These are phyloP conservation scores for Phytophthora boehmeriae DNA, from an alignment of 352 stramenopile genomes.

Conservation along the genomic window DNA sequence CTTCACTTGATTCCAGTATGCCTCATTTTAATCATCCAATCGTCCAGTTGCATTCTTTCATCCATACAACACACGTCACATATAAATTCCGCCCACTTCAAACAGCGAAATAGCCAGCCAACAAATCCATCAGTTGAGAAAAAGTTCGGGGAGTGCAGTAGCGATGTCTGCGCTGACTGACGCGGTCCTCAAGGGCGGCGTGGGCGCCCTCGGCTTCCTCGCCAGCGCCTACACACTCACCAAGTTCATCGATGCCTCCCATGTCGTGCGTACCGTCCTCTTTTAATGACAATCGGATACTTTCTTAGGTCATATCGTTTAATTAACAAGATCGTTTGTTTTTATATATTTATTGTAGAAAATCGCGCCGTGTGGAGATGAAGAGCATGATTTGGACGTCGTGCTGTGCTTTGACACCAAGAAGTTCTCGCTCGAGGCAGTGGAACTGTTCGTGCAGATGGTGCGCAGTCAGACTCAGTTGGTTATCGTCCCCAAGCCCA, in stretches of 20 bases:
- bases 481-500: constrained; percentile 50
- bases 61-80: neutral
- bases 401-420: constrained; percentile 78
- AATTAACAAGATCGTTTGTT: too few species aligned
- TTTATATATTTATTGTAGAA: too few species aligned
- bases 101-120: constrained; percentile 3
- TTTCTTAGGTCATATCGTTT: constrained; percentile 8
- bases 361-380: constrained; percentile 51
- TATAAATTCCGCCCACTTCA: neutral
- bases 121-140: constrained; percentile 18
- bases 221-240: constrained; percentile 77
- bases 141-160: constrained; percentile 17
- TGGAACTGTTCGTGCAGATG: constrained; percentile 75
- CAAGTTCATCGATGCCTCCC: constrained; percentile 81
- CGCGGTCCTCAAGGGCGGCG: constrained; percentile 67
- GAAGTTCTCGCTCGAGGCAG: constrained; percentile 46
- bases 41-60: neutral
- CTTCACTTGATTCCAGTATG: constrained; percentile 25
- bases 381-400: constrained; percentile 72
- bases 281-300: constrained; percentile 11
- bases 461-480: constrained; percentile 70
- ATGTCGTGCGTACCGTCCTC: constrained; percentile 49
- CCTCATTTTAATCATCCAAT: neutral
- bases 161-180: constrained; percentile 63
- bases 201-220: constrained; percentile 73